Evolutionary conservation across 805 yeast genomes (phyloP).

Genomic region (Isabelozyma heimii): DNA sequence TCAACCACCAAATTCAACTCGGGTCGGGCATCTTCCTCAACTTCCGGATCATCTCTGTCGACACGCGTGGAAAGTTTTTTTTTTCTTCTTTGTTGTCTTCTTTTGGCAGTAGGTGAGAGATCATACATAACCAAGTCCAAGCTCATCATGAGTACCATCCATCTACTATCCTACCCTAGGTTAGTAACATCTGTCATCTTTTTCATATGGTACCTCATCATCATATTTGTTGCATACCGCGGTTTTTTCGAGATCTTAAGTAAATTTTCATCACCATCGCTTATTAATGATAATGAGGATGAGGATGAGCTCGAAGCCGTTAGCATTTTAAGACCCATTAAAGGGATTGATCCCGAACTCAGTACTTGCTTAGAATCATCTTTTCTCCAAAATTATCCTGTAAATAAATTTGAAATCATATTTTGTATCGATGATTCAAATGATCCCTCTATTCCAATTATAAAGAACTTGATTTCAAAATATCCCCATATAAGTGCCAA

Average conservation of each 20-base stretch:
- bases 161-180: background rate
- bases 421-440: constrained; percentile 66
- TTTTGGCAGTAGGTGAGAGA: constrained; percentile 1
- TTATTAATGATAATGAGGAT: constrained; percentile 1
- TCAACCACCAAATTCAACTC: background rate
- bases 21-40: background rate
- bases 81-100: constrained; percentile 1
- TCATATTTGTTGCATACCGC: constrained; percentile 31
- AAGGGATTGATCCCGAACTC: constrained; percentile 80
- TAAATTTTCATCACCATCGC: constrained; percentile 21
- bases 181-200: constrained; percentile 6
- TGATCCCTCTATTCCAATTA: constrained; percentile 67
- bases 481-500: constrained; percentile 59
- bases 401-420: constrained; percentile 57
- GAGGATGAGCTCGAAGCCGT: constrained; percentile 41
- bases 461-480: constrained; percentile 44
- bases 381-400: constrained; percentile 66
- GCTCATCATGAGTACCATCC: background rate
- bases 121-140: background rate
- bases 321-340: constrained; percentile 76
- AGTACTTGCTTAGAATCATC: constrained; percentile 65
- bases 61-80: background rate
- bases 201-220: constrained; percentile 39
- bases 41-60: background rate
- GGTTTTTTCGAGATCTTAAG: constrained; percentile 40